Base-by-base conservation (phyloP, 345 rosid species). In the Salix brachista region DNA sequence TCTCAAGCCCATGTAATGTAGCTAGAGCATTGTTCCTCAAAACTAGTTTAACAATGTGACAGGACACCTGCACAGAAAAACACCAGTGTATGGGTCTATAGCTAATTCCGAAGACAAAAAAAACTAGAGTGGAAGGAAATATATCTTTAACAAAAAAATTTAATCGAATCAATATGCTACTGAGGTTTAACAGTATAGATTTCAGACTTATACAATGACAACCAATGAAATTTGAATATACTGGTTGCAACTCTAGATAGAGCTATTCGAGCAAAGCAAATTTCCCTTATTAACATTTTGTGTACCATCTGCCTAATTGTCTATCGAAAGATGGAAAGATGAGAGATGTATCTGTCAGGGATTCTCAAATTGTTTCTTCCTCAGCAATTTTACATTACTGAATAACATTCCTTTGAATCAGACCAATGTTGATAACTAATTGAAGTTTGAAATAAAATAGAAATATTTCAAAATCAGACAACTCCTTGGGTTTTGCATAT, bases 21-120 rank as follows among this genome's bases (percentile, higher is more conserved):
- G 97, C 86, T 74, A 96, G 86, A 69, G 97, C 94, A 79, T 96
- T 96, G 89, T 92, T 94, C 91, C 99, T 88, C 91, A 96, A 83
- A 86, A 90, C 95, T 86, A 96, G 97, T 79, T 89, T 92, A 79
- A 88, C 90, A 80, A 96, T 83, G 83, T 85, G 88, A 81, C 92
- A 87, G 56, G 94, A 83, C 77, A 91, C 97, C 98, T 96, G 99
- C 92, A 94, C 74, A 83, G 80, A 77, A 73, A 85, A 90, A 86
- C 65, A 77, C 74, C 39, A 73, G 60, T 74, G 75, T 68, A 80
- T 80, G 72, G 85, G 81, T 82, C 80, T 80, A 82, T 67, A 78
- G 72, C 69, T 69, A 74, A 71, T 71, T 77, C 77, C 82, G 79
- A 81, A 84, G 52, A 36, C 25, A 71, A 77, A 77, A 34, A 36